Percentiles rank a stretch among this genome's conserved stretches.
These are phyloP conservation scores for Pilobolus umbonatus DNA, from an alignment of 192 early-diverging fungal genomes.

Conservation along the genomic window DNA sequence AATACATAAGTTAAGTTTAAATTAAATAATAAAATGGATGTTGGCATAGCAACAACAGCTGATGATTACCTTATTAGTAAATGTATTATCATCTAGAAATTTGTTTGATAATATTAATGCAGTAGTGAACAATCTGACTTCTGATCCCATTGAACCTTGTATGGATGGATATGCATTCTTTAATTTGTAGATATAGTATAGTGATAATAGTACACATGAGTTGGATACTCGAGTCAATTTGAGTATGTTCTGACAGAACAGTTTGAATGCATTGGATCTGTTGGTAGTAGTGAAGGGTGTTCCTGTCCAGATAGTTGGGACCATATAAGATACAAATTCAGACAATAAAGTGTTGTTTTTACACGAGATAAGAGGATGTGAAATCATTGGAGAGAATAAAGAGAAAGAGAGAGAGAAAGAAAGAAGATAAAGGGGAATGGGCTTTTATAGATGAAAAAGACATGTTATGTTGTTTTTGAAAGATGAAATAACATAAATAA, in stretches of 20 bases:
- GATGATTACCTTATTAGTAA: conserved; percentile 71
- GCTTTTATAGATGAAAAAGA: too few relatives aligned
- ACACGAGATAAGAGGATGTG: neutral
- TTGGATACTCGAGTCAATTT: conserved; percentile 55
- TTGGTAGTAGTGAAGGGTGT: neutral
- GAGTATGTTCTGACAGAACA: conserved; percentile 50
- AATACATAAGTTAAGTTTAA: neutral
- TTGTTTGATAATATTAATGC: conserved; percentile 84
- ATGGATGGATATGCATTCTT: conserved; percentile 50
- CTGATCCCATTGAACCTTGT: conserved; percentile 63
- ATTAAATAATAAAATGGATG: conserved; percentile 5
- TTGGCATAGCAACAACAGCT: neutral
- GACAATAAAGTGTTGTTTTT: conserved; percentile 24
- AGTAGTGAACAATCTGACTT: conserved; percentile 78
- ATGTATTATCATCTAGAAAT: conserved; percentile 85
- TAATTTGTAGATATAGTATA: conserved; percentile 62
- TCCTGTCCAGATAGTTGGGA: conserved; percentile 35
- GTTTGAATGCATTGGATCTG: conserved; percentile 30
- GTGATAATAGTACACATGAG: conserved; percentile 52
- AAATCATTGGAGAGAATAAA: neutral
- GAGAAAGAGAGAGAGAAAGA: neutral
- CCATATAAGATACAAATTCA: conserved; percentile 28
- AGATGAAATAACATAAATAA: too few relatives aligned
- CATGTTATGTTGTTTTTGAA: too few relatives aligned
- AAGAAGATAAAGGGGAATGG: neutral